Percentiles rank a stretch among this genome's conserved stretches.
Evolutionary conservation across 495 filamentous ascomycete species (phyloP).

Genomic region (Penicillium argentinense): DNA sequence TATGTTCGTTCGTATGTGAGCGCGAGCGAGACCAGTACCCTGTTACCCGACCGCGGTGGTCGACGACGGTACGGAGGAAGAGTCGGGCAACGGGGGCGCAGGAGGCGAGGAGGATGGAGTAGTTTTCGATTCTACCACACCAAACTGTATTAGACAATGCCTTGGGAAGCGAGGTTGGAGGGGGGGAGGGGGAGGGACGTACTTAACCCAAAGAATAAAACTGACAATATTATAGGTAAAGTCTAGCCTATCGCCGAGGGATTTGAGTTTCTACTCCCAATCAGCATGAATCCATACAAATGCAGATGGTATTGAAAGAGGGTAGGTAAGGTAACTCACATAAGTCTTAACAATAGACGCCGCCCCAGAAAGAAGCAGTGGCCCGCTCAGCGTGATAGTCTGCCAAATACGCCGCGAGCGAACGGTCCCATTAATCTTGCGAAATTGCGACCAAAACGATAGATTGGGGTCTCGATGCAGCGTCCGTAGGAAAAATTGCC

Average conservation of each 20-base stretch:
- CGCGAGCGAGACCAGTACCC: conserved; percentile 32
- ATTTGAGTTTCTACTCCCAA: conserved; percentile 37
- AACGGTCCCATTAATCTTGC: conserved; percentile 29
- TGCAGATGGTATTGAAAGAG: too few relatives aligned
- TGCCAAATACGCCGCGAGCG: conserved; percentile 38
- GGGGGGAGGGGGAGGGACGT: too few relatives aligned
- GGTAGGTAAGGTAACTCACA: too few relatives aligned
- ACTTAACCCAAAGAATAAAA: conserved; percentile 42
- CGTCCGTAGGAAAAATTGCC: conserved; percentile 36
- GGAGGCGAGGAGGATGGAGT: conserved; percentile 34
- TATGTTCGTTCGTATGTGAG: conserved; percentile 16
- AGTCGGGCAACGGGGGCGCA: conserved; percentile 35
- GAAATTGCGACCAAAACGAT: conserved; percentile 31
- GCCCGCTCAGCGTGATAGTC: conserved; percentile 33
- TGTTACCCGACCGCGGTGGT: conserved; percentile 15
- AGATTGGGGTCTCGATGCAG: conserved; percentile 25
- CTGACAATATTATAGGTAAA: conserved; percentile 39
- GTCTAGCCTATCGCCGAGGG: conserved; percentile 27
- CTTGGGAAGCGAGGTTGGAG: too few relatives aligned
- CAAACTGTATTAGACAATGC: too few relatives aligned
- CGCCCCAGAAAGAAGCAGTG: conserved; percentile 31
- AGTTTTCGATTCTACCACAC: conserved; percentile 36
- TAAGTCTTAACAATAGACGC: conserved; percentile 42
- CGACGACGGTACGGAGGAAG: conserved; percentile 30
- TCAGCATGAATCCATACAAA: too few relatives aligned